These are phyloP conservation scores for Exsudoporus frostii DNA, from an alignment of 768 basidiomycete genomes.

Conservation along the genomic window DNA sequence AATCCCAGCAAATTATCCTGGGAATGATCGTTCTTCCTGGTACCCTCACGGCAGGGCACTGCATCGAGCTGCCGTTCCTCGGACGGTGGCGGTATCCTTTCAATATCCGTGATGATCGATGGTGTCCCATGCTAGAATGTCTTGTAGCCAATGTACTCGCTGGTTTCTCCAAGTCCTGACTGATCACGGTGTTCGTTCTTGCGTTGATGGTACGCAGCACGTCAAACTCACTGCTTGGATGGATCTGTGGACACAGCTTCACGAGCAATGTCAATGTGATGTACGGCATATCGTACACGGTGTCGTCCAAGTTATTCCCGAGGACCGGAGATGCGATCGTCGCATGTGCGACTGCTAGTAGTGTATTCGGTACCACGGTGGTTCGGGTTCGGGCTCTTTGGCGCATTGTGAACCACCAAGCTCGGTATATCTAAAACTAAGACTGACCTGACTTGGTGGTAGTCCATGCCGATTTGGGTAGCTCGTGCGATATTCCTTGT, in stretches of 20 bases:
- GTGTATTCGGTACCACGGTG: slow-evolving; percentile 59
- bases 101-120: slow-evolving; percentile 47
- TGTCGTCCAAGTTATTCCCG: slow-evolving; percentile 53
- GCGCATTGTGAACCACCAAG: neutral
- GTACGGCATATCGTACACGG: slow-evolving; percentile 47
- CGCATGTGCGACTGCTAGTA: slow-evolving; percentile 47
- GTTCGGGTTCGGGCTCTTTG: slow-evolving; percentile 10
- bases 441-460: neutral
- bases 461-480: too few relatives aligned
- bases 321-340: slow-evolving; percentile 57
- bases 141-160: neutral
- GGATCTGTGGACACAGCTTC: slow-evolving; percentile 61
- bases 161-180: slow-evolving; percentile 37
- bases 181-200: slow-evolving; percentile 57
- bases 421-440: neutral
- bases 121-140: slow-evolving; percentile 13
- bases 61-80: slow-evolving; percentile 48
- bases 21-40: slow-evolving; percentile 58
- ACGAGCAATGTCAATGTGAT: slow-evolving; percentile 55
- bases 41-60: slow-evolving; percentile 50
- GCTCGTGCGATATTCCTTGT: too few relatives aligned
- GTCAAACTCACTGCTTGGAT: slow-evolving; percentile 50
- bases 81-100: slow-evolving; percentile 54
- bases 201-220: slow-evolving; percentile 50
- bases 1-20: slow-evolving; percentile 48